These are phyloP conservation scores for Penicillium turbatum DNA, from an alignment of 495 filamentous ascomycete species.

Conservation along the genomic window DNA sequence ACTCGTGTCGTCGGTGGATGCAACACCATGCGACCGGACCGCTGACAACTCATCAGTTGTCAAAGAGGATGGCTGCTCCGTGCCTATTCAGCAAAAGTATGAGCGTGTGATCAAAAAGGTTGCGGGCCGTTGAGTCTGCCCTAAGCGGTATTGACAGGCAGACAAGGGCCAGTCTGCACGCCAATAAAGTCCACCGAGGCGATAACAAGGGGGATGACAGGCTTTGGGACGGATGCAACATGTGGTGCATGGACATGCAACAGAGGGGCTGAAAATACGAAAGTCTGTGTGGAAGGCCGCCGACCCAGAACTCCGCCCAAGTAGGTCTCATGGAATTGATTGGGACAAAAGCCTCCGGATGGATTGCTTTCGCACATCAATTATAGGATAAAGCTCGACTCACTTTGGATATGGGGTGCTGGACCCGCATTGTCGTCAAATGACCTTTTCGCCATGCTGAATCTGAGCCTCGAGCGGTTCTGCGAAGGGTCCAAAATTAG, in stretches of 20 bases:
- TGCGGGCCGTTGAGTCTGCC: slow-evolving; percentile 27
- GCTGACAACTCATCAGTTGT: slow-evolving; percentile 33
- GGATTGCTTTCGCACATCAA: slow-evolving; percentile 1
- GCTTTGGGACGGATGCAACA: slow-evolving; percentile 10
- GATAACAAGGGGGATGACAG: slow-evolving; percentile 2
- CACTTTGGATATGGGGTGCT: slow-evolving; percentile 21
- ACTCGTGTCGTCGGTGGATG: slow-evolving; percentile 14
- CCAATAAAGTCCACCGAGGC: slow-evolving; percentile 8
- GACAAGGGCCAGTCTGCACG: slow-evolving; percentile 9
- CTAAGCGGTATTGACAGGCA: slow-evolving; percentile 7
- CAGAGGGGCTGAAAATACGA: slow-evolving; percentile 10
- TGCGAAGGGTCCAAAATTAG: slow-evolving; percentile 2
- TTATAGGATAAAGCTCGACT: slow-evolving; percentile 13
- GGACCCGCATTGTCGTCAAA: slow-evolving; percentile 23
- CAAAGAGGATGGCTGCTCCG: slow-evolving; percentile 10
- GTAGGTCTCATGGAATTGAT: slow-evolving; percentile 12
- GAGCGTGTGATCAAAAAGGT: slow-evolving; percentile 39
- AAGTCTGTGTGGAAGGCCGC: not conserved
- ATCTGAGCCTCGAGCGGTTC: slow-evolving; percentile 8
- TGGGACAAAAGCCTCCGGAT: slow-evolving; percentile 7
- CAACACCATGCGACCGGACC: slow-evolving; percentile 28
- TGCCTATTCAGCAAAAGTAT: slow-evolving; percentile 19
- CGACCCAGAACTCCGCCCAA: not conserved
- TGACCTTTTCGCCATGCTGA: slow-evolving; percentile 24
- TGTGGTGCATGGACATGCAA: slow-evolving; percentile 12